Percentiles rank a stretch among this genome's conserved stretches.
Conservation (phyloP, 768 basidiomycete genomes). For the Pisolithus tinctorius region DNA sequence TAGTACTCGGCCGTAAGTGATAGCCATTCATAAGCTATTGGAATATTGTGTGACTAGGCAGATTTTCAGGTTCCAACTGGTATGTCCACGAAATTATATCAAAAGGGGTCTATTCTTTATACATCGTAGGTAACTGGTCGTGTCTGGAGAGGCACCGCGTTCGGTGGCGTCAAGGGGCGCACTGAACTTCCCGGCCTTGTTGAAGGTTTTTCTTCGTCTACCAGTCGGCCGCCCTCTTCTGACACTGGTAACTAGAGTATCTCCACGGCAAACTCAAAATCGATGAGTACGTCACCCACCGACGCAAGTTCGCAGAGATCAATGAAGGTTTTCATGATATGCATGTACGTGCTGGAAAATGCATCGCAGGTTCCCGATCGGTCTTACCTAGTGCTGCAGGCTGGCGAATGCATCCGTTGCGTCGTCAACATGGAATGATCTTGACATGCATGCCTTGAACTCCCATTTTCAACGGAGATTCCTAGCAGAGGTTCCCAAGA, state of each 20-base stretch:
- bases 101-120: not conserved
- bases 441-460: not conserved
- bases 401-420: constrained; percentile 88
- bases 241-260: constrained; percentile 50
- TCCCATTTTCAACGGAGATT: constrained; percentile 4
- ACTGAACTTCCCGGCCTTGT: constrained; percentile 93
- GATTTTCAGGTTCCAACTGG: constrained; percentile 45
- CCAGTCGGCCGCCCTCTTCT: not conserved
- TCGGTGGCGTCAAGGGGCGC: constrained; percentile 97
- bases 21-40: not conserved
- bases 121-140: constrained; percentile 70
- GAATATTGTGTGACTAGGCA: constrained; percentile 12
- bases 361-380: not conserved
- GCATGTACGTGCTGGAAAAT: constrained; percentile 64
- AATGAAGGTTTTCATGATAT: constrained; percentile 91
- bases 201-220: constrained; percentile 47
- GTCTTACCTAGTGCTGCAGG: constrained; percentile 31
- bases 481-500: not conserved
- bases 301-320: constrained; percentile 64
- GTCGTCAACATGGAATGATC: constrained; percentile 80
- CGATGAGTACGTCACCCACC: constrained; percentile 95
- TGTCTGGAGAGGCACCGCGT: constrained; percentile 91
- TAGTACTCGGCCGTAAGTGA: constrained; percentile 72
- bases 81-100: not conserved
- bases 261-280: constrained; percentile 76